A percentile compares a stretch with the other conserved stretches of the same genome.
These are phyloP conservation scores for Rhizoctonia solani DNA, from an alignment of 1,284 basidiomycete species.

Conservation along the genomic window DNA sequence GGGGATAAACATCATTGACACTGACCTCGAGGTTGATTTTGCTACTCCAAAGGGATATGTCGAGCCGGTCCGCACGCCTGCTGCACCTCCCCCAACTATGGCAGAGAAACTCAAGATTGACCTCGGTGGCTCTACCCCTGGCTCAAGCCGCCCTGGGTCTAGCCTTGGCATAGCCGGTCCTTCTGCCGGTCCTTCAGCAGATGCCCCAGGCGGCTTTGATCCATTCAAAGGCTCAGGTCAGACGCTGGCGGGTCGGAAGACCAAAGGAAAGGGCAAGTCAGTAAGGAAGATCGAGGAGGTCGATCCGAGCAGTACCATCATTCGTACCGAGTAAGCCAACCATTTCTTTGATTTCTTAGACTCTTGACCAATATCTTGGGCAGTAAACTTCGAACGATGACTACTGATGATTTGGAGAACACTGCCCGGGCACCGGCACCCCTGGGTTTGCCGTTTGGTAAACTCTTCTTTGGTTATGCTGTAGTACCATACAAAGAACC, in stretches of 20 bases:
- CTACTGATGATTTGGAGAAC: conserved; percentile 76
- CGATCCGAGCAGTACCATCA: conserved; percentile 82
- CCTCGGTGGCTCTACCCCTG: conserved; percentile 76
- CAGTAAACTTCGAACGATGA: conserved; percentile 85
- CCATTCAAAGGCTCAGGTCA: conserved; percentile 93
- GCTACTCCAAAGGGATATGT: conserved; percentile 67
- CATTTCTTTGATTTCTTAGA: conserved; percentile 3
- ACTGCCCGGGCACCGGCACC: conserved; percentile 86
- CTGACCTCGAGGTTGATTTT: conserved; percentile 86
- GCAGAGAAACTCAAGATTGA: conserved; percentile 97
- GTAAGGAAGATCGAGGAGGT: conserved; percentile 81
- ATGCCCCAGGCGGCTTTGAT: conserved; percentile 63
- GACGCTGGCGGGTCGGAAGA: conserved; percentile 83
- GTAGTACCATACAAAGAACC: conserved; percentile 70
- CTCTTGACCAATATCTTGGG: conserved; percentile 6
- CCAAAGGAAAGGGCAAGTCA: conserved; percentile 89
- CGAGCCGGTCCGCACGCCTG: conserved; percentile 85
- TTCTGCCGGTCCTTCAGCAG: conserved; percentile 59
- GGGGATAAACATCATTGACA: conserved; percentile 91
- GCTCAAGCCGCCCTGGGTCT: conserved; percentile 79
- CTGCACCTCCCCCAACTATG: conserved; percentile 88
- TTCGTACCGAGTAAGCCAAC: conserved; percentile 77
- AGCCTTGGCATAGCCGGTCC: conserved; percentile 51
- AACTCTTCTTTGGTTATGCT: conserved; percentile 92
- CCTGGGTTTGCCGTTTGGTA: conserved; percentile 88